A percentile compares a stretch with the other conserved stretches of the same genome.
phyloP scores from a whole-genome alignment of 108 stramenopile species.

The Cyclotella baltica region DNA sequence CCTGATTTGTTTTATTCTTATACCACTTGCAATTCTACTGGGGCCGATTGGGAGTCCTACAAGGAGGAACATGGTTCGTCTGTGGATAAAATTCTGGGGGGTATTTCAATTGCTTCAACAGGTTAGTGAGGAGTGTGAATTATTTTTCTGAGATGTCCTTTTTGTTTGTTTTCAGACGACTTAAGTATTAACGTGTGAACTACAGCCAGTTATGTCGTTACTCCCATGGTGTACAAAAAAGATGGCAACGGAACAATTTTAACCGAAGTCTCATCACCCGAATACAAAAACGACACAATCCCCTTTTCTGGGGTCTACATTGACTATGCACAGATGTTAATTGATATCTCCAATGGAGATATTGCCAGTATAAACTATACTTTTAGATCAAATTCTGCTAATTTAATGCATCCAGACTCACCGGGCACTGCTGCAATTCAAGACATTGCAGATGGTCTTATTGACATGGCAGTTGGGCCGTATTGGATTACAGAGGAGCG shows the following conservation, averaged over 20 bases:
- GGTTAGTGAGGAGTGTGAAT: no score
- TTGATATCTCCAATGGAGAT: conserved; percentile 16
- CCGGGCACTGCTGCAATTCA: conserved; percentile 18
- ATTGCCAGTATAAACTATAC: conserved; percentile 24
- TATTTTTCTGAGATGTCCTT: no score
- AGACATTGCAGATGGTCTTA: conserved; percentile 28
- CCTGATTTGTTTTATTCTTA: conserved; percentile 27
- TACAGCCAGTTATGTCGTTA: not conserved
- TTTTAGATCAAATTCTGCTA: conserved; percentile 11
- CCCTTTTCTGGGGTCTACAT: conserved; percentile 17
- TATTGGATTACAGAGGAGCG: conserved; percentile 32
- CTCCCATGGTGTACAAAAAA: not conserved
- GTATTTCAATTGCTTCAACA: not conserved
- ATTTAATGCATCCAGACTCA: not conserved
- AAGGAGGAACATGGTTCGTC: not conserved
- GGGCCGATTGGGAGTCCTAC: not conserved
- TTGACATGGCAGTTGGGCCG: conserved; percentile 33
- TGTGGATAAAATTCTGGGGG: not conserved
- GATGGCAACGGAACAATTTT: not conserved
- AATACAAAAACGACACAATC: conserved; percentile 11
- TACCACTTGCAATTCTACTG: conserved; percentile 35
- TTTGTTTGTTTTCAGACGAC: no score
- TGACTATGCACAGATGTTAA: conserved; percentile 8
- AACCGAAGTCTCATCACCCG: not conserved
- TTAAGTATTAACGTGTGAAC: no score